A percentile compares a stretch with the other conserved stretches of the same genome.
phyloP scores from a whole-genome alignment of 208 protist species.

The Leishmania martiniquensis region DNA sequence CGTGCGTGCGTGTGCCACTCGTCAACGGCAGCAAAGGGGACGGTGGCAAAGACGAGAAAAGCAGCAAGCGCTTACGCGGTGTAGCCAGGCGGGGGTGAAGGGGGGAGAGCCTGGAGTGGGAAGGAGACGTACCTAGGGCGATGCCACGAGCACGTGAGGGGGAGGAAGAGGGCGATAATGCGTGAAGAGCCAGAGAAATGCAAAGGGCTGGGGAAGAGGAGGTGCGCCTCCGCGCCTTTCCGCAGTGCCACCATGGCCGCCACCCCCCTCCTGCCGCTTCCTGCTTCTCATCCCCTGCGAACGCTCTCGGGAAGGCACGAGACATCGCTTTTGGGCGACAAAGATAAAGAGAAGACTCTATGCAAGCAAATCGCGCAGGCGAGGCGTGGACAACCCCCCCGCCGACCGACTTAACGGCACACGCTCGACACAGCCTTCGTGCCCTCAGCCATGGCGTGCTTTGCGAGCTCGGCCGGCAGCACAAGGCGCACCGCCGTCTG shows the following conservation, averaged over 20 bases:
- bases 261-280: background rate
- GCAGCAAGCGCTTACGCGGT: background rate
- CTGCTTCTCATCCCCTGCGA: background rate
- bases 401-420: slow-evolving; percentile 24
- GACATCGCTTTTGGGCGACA: background rate
- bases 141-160: background rate
- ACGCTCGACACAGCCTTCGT: slow-evolving; percentile 97
- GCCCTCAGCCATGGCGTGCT: slow-evolving; percentile 98
- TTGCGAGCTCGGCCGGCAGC: slow-evolving; percentile 97
- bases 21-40: too few relatives aligned
- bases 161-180: background rate
- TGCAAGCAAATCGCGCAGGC: background rate
- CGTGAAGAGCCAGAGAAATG: too few relatives aligned
- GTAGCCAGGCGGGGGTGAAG: background rate
- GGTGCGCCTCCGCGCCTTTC: background rate
- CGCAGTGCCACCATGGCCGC: background rate
- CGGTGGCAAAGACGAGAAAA: too few relatives aligned
- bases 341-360: background rate
- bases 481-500: slow-evolving; percentile 97
- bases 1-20: background rate
- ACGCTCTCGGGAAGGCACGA: background rate
- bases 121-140: background rate
- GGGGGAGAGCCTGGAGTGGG: background rate
- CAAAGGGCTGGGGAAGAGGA: background rate
- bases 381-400: background rate